These are phyloP conservation scores for Ophiostoma novo-ulmi DNA, from an alignment of 2,329 filamentous ascomycete genomes.

Conservation along the genomic window DNA sequence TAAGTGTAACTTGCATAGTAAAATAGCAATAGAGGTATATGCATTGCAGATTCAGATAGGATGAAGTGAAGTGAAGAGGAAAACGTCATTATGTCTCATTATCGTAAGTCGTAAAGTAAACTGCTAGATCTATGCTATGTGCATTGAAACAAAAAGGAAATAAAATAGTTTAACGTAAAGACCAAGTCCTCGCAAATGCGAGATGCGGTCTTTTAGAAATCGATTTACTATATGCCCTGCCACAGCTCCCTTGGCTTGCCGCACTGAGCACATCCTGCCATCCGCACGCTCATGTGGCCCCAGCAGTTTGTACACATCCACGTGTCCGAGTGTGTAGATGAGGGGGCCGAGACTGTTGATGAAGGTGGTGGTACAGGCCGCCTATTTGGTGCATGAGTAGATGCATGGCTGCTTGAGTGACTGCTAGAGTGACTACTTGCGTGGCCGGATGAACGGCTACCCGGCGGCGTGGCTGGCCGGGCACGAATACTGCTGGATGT, in stretches of 20 bases:
- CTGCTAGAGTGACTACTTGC: neutral
- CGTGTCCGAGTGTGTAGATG: neutral
- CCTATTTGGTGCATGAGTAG: no score
- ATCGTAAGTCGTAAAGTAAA: neutral
- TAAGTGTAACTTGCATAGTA: neutral
- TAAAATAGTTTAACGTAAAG: neutral
- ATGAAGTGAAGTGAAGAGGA: neutral
- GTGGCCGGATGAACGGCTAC: neutral
- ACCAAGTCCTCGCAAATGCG: neutral
- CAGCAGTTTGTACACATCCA: conserved; percentile 53
- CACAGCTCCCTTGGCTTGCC: conserved; percentile 47
- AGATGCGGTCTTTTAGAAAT: neutral
- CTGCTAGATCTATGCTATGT: neutral
- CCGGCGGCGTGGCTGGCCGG: conserved; percentile 8
- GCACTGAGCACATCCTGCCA: conserved; percentile 55
- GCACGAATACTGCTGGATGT: conserved; percentile 14
- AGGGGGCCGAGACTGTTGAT: neutral
- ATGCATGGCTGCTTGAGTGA: neutral
- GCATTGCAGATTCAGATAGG: neutral
- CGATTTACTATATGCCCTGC: conserved; percentile 11
- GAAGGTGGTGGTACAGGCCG: neutral
- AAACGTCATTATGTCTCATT: neutral
- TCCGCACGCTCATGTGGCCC: conserved; percentile 47
- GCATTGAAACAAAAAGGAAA: neutral
- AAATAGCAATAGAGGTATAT: neutral